A percentile compares a stretch with the other conserved stretches of the same genome.
Evolutionary conservation across 2,329 filamentous ascomycete genomes (phyloP).

Genomic region (Elsinoe fawcettii): DNA sequence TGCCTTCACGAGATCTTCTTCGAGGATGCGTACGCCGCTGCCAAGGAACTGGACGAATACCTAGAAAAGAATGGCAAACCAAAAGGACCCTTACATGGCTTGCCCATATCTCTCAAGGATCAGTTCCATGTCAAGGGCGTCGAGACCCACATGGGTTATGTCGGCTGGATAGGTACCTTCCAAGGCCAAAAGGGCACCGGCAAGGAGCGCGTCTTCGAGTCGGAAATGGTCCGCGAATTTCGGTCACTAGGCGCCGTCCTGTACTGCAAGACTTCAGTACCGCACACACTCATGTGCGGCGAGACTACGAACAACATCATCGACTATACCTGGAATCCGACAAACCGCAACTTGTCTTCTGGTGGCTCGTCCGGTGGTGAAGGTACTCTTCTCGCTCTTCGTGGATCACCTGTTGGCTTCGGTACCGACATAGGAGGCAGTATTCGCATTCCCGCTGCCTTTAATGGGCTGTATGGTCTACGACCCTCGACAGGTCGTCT

Average conservation of each 20-base stretch:
- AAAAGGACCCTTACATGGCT: slow-evolving; percentile 56
- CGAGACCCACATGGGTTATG: slow-evolving; percentile 50
- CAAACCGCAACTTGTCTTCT: slow-evolving; percentile 45
- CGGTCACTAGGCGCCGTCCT: slow-evolving; percentile 47
- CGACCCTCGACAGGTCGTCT: slow-evolving; percentile 48
- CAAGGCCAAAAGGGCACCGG: slow-evolving; percentile 46
- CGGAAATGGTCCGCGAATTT: slow-evolving; percentile 50
- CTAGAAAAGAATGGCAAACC: slow-evolving; percentile 34
- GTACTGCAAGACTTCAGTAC: slow-evolving; percentile 51
- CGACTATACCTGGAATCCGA: slow-evolving; percentile 50
- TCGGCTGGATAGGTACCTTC: slow-evolving; percentile 58
- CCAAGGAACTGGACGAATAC: slow-evolving; percentile 44
- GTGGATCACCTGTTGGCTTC: slow-evolving; percentile 49
- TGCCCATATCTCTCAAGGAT: slow-evolving; percentile 59
- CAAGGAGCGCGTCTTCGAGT: slow-evolving; percentile 47
- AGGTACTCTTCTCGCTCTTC: slow-evolving; percentile 47
- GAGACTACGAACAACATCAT: slow-evolving; percentile 57
- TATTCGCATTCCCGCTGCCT: slow-evolving; percentile 52
- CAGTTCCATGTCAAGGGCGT: slow-evolving; percentile 52
- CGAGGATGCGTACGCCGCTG: slow-evolving; percentile 36
- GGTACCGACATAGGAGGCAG: slow-evolving; percentile 52
- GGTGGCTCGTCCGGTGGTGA: slow-evolving; percentile 56
- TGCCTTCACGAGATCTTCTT: slow-evolving; percentile 21
- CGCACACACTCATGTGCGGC: slow-evolving; percentile 50
- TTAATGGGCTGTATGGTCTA: slow-evolving; percentile 51